Percentiles rank a stretch among this genome's conserved stretches.
Conservation (phyloP, 2,329 filamentous ascomycete genomes). For the Cladosporium oxysporum region DNA sequence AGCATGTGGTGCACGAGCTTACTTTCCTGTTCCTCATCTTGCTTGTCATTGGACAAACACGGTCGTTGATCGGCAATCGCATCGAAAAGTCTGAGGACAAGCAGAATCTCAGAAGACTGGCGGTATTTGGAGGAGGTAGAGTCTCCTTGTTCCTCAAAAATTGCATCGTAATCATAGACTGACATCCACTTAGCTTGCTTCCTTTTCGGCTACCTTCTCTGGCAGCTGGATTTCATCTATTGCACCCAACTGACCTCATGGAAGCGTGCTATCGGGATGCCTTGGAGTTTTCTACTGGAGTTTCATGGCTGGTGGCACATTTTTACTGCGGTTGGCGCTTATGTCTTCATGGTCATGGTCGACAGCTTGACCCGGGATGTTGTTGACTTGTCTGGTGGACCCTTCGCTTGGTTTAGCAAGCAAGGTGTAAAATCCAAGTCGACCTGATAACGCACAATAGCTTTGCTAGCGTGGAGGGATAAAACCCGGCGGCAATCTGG, state of each 20-base stretch:
- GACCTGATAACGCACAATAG: not conserved
- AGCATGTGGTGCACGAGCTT: slow-evolving; percentile 20
- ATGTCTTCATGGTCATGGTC: slow-evolving; percentile 18
- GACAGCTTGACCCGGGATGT: slow-evolving; percentile 14
- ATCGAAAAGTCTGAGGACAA: not conserved
- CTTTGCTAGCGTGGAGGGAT: not conserved
- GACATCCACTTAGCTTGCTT: slow-evolving; percentile 11
- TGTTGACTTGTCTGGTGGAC: slow-evolving; percentile 8
- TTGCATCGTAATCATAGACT: not conserved
- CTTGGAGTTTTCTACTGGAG: slow-evolving; percentile 19
- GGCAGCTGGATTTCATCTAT: slow-evolving; percentile 21
- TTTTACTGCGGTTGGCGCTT: slow-evolving; percentile 14
- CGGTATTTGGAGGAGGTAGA: slow-evolving; percentile 11
- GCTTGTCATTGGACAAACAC: slow-evolving; percentile 7
- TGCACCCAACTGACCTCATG: slow-evolving; percentile 12
- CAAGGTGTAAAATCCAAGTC: not conserved
- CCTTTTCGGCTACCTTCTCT: slow-evolving; percentile 18
- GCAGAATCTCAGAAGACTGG: slow-evolving; percentile 12
- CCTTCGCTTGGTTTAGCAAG: slow-evolving; percentile 11
- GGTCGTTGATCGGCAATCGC: slow-evolving; percentile 11
- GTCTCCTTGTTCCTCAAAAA: not conserved
- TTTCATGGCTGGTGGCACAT: slow-evolving; percentile 21
- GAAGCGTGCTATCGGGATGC: slow-evolving; percentile 15
- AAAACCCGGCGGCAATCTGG: not conserved
- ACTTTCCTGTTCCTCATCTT: slow-evolving; percentile 16